Conservation (phyloP, 345 rosid genomes). For the Boechera divaricarpa region DNA sequence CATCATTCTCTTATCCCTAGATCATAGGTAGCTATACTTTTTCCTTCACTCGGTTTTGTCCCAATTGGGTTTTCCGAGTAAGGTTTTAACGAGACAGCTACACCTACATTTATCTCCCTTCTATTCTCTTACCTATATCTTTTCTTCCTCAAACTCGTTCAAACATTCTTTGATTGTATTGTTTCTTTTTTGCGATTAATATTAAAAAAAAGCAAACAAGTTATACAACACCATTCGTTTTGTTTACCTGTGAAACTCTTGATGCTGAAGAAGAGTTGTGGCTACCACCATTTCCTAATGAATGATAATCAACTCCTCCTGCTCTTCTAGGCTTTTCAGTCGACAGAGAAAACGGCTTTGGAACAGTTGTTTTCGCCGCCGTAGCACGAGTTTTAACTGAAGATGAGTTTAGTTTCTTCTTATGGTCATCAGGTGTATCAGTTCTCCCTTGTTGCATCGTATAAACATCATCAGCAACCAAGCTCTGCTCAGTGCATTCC, state of each 20-base stretch:
- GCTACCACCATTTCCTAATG: conserved; percentile 45
- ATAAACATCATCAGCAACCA: conserved; percentile 52
- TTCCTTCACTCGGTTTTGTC: no score
- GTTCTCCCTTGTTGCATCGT: conserved; percentile 48
- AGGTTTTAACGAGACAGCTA: no score
- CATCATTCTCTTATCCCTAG: no score
- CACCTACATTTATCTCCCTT: no score
- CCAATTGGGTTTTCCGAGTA: no score
- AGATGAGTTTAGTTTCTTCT: conserved; percentile 49
- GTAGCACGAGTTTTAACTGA: conserved; percentile 46
- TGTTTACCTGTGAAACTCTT: conserved; percentile 68
- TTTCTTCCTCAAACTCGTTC: no score
- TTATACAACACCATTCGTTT: not conserved
- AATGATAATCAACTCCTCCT: conserved; percentile 44
- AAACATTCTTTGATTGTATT: no score
- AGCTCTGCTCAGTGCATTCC: conserved; percentile 48
- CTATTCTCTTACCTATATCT: no score
- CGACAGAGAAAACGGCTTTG: conserved; percentile 59
- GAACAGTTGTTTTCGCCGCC: conserved; percentile 48
- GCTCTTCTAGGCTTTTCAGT: conserved; percentile 54
- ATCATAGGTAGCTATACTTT: no score
- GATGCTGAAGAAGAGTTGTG: conserved; percentile 50
- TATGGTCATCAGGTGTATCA: conserved; percentile 40
- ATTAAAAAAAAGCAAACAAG: not conserved
- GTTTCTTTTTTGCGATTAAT: not conserved